Base-by-base conservation (phyloP, 352 stramenopile species). In the Pythium coloratum region DNA sequence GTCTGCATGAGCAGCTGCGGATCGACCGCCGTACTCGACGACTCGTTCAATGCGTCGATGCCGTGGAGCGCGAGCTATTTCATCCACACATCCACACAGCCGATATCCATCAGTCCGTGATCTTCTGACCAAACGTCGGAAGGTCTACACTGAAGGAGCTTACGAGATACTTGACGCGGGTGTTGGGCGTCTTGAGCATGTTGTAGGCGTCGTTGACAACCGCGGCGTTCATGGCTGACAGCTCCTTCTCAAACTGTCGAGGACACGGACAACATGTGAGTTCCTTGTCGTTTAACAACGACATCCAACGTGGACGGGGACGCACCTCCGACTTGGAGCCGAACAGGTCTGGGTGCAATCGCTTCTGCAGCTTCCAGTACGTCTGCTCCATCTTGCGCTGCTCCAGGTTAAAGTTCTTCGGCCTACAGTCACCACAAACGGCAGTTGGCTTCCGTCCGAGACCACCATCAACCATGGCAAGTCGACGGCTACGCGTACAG, bases 301-400 rank as follows among this genome's bases (percentile, higher is more conserved):
- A 24, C 20, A 24, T 24, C 20, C 20, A 24, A 24, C 20, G 20
- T 24, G 20, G 20, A 24, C 20, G 20, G 20, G 20, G 20, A 60
- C 71, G 40, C 62, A 93, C 87, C 70, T 95, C 76, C 10, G 87
- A 93, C 65, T 95, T 95, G 74, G 82, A 91, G 55, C 87, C 87
- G 44, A 92, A 95, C 30, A 95, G 73, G 55, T 95, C 87, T 6
- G 87, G 87, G 59, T 95, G 87, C 61, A 95, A 69, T 18, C 84
- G 85, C 76, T 95, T 95, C 60, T 94, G 87, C 53, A 95, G 63
- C 58, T 90, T 91, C 87, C 87, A 95, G 72, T 95, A 95, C 53
- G 85, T 91, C 59, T 92, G 80, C 68, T 95, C 87, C 56, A 95
- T 92, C 56, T 76, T 89, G 68, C 82, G 84, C 69, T 87, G 80